Percentiles rank a stretch among this genome's conserved stretches.
Conservation (phyloP, 2,329 filamentous ascomycete species). For the Fusarium metavorans region DNA sequence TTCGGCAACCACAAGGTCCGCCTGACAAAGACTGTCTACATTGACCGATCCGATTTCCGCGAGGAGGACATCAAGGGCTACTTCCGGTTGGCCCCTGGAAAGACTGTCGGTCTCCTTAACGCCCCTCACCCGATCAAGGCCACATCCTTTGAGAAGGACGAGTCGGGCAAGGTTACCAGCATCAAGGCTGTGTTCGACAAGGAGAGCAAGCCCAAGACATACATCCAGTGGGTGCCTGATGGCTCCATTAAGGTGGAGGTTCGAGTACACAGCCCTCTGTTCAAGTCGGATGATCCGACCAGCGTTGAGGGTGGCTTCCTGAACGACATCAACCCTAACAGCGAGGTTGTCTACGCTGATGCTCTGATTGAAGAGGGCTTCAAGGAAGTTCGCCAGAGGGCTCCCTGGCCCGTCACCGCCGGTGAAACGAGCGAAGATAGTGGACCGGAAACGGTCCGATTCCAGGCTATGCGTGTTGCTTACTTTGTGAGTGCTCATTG, state of each 20-base stretch:
- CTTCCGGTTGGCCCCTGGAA: conserved; percentile 83
- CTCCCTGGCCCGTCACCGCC: conserved; percentile 85
- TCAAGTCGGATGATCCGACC: conserved; percentile 87
- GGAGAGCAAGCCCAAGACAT: conserved; percentile 81
- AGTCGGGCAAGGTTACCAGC: conserved; percentile 72
- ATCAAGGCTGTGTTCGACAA: conserved; percentile 75
- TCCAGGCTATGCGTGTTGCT: conserved; percentile 90
- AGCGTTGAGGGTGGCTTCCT: conserved; percentile 83
- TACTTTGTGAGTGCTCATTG: conserved; percentile 73
- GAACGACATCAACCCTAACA: conserved; percentile 85
- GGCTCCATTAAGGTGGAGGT: conserved; percentile 78
- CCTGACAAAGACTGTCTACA: conserved; percentile 85
- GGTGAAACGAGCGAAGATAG: conserved; percentile 74
- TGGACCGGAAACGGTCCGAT: conserved; percentile 82
- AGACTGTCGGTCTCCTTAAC: conserved; percentile 81
- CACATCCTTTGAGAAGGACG: conserved; percentile 76
- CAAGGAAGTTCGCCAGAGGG: conserved; percentile 77
- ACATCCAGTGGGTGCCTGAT: conserved; percentile 89
- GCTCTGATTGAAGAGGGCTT: conserved; percentile 88
- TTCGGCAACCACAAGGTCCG: conserved; percentile 71
- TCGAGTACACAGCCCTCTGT: conserved; percentile 84
- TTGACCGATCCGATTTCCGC: conserved; percentile 85
- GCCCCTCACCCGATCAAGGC: conserved; percentile 78
- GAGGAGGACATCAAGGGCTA: conserved; percentile 81
- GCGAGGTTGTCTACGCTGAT: conserved; percentile 81